Base-by-base conservation (phyloP, 306 rosid species). In the Mucuna pruriens region DNA sequence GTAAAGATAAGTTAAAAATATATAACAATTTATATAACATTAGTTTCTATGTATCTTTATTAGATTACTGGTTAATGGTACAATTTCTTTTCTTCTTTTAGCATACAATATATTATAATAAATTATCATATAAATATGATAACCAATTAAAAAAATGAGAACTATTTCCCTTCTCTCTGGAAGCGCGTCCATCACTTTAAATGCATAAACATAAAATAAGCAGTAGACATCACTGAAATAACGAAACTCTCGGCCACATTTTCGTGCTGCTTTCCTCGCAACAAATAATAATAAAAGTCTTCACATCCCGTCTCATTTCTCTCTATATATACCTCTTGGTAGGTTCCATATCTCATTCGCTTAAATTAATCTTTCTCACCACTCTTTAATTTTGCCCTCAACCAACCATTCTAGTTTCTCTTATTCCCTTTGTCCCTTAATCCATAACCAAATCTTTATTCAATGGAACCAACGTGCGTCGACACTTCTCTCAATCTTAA, bases 401-500 rank as follows among this genome's bases (percentile, higher is more conserved):
- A 44, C 54, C 76, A 29, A 71, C 63, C n/a, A 10, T 29, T 49
- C n/a, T 51, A 33, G 20, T 17, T 73, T 54, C 55, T 31, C 1
- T 52, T 49, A 36, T 63, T 34, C 70, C 45, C 1, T 33, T 25
- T 64, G 71, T 64, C 71, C 8, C 25, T 17, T 34, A 4, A 36
- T 36, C 16, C 16, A 17, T 4, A 67, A 40, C 1, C 73, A 67
- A 19, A 40, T 40, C 34, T 20, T 57, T 44, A 75, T 36, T 44
- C 66, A 40, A 86, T 85, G 91, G 88, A 86, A 23, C 71, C 76
- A 66, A 74, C 77, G 0, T 78, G 83, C 80, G 79, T 79, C 33
- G 84, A 87, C 40, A 88, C 92, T 75, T 91, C 91, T 76, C 91
- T 92, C 57, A 87, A 87, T 70, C 98, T 95, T 23, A 91, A 87